Conservation (phyloP, 352 stramenopile species). For the Phytophthora megakarya region DNA sequence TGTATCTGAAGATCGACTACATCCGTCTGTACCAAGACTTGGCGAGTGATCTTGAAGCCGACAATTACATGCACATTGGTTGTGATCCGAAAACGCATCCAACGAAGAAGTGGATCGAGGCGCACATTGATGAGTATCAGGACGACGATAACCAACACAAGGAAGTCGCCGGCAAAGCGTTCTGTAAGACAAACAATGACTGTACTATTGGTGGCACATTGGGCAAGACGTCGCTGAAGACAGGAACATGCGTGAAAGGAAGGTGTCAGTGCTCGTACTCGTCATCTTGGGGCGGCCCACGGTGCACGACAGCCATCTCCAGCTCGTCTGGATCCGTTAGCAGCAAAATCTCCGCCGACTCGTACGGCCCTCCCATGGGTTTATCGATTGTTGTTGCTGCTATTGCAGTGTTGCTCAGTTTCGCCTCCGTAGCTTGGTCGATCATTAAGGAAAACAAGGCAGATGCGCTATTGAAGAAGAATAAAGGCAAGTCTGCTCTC, state of each 20-base stretch:
- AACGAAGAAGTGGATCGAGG: conserved; percentile 47
- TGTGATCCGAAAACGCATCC: conserved; percentile 45
- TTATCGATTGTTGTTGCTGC: conserved; percentile 37
- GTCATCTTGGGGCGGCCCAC: conserved; percentile 46
- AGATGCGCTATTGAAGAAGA: conserved; percentile 6
- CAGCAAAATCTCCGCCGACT: neutral
- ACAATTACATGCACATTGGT: conserved; percentile 36
- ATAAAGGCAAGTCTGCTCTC: conserved; percentile 2
- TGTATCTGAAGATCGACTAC: conserved; percentile 82
- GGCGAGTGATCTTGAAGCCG: conserved; percentile 29
- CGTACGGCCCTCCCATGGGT: conserved; percentile 45
- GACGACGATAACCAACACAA: neutral
- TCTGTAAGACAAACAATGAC: neutral
- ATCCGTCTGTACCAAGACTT: conserved; percentile 83
- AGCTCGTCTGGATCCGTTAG: neutral
- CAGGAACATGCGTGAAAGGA: neutral
- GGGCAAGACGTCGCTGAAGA: neutral
- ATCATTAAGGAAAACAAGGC: conserved; percentile 23
- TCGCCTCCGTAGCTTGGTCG: conserved; percentile 29
- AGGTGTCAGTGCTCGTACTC: conserved; percentile 29
- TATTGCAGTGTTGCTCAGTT: conserved; percentile 35
- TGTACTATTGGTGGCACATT: neutral
- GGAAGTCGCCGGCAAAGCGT: neutral
- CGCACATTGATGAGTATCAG: conserved; percentile 41
- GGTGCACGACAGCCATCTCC: conserved; percentile 37